phyloP scores from a whole-genome alignment of 2,329 filamentous ascomycete genomes.

The Neurospora sp. region DNA sequence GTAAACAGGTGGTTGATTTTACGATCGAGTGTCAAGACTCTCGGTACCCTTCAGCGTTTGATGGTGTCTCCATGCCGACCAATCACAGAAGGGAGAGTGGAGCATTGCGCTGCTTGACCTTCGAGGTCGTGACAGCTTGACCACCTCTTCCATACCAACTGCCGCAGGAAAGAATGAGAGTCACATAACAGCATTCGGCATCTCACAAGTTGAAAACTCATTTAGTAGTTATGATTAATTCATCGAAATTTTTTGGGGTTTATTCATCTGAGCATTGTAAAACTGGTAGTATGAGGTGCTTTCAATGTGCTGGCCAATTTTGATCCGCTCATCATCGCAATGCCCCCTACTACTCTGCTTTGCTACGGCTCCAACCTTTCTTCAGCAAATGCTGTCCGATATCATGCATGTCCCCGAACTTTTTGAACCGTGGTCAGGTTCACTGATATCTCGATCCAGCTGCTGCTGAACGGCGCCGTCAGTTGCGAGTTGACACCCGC shows the following conservation, averaged over 20 bases:
- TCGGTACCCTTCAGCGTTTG: neutral
- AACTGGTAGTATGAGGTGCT: neutral
- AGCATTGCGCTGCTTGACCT: neutral
- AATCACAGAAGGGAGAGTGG: neutral
- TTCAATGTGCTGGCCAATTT: neutral
- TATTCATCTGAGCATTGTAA: neutral
- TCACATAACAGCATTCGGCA: neutral
- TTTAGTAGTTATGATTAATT: neutral
- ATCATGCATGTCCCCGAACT: neutral
- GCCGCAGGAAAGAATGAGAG: neutral
- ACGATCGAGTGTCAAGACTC: neutral
- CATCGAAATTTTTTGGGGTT: neutral
- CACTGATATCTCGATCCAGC: neutral
- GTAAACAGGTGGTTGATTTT: neutral
- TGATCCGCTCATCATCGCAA: neutral
- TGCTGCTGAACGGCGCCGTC: constrained; percentile 2
- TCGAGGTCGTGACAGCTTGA: neutral
- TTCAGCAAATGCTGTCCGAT: neutral
- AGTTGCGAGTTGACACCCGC: neutral
- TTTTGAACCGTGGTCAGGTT: neutral
- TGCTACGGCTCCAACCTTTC: neutral
- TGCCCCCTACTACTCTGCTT: neutral
- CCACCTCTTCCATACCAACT: too few species aligned
- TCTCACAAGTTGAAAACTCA: neutral
- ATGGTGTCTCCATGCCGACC: neutral